These are phyloP conservation scores for Ceratocystis destructans DNA, from an alignment of 2,329 filamentous ascomycete species.

Conservation along the genomic window DNA sequence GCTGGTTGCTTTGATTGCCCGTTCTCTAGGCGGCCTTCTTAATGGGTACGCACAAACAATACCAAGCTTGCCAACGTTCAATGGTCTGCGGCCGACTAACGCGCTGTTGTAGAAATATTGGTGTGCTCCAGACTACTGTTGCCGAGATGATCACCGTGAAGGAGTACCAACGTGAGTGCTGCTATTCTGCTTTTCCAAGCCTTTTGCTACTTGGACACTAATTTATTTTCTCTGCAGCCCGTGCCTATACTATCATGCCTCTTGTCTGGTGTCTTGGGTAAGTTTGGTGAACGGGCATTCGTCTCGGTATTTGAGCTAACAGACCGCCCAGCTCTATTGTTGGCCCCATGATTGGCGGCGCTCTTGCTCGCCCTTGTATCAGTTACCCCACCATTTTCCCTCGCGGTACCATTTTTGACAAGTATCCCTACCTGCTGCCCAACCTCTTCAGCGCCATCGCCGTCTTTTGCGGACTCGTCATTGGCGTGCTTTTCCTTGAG, in stretches of 20 bases:
- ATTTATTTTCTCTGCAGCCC: slow-evolving; percentile 39
- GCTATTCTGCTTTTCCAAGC: neutral
- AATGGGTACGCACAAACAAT: slow-evolving; percentile 55
- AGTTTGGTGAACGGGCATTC: slow-evolving; percentile 23
- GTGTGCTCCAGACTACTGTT: slow-evolving; percentile 87
- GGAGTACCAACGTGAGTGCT: slow-evolving; percentile 67
- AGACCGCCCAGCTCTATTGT: slow-evolving; percentile 57
- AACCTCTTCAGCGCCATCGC: slow-evolving; percentile 82
- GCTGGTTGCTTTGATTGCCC: slow-evolving; percentile 68
- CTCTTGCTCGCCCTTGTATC: slow-evolving; percentile 72
- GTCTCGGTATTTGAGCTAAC: neutral
- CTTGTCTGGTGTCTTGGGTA: slow-evolving; percentile 94
- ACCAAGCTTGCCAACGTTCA: neutral
- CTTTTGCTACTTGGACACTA: slow-evolving; percentile 22
- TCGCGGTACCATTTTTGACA: slow-evolving; percentile 64
- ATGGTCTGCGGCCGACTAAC: slow-evolving; percentile 6
- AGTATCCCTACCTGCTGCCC: slow-evolving; percentile 78
- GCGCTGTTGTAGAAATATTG: slow-evolving; percentile 56
- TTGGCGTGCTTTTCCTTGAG: slow-evolving; percentile 78
- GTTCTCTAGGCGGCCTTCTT: slow-evolving; percentile 76
- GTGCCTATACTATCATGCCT: slow-evolving; percentile 94
- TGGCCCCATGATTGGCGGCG: slow-evolving; percentile 80
- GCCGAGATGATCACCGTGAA: slow-evolving; percentile 87
- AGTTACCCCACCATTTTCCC: slow-evolving; percentile 65
- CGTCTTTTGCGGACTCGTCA: slow-evolving; percentile 58